Evolutionary conservation across 345 rosid species (phyloP).

Genomic region (Eutrema heterophyllum): DNA sequence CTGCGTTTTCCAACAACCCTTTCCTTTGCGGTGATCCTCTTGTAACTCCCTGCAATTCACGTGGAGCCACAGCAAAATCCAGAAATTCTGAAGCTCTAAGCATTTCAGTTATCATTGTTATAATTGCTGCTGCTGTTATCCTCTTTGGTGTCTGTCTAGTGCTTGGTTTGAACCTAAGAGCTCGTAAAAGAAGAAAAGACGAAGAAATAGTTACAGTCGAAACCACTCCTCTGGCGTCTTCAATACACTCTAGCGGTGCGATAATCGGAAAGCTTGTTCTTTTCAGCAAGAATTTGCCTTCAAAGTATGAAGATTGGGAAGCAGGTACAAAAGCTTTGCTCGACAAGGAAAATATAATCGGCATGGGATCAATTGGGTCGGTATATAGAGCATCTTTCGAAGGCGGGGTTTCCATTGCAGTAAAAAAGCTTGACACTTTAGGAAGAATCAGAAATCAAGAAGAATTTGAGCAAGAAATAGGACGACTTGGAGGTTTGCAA

Average conservation of each 20-base stretch:
- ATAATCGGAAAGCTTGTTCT: slow-evolving; percentile 88
- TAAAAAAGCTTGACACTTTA: slow-evolving; percentile 82
- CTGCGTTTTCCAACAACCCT: slow-evolving; percentile 68
- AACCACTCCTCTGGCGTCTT: slow-evolving; percentile 71
- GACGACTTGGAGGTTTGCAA: slow-evolving; percentile 62
- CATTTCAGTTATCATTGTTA: slow-evolving; percentile 76
- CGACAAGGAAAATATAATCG: slow-evolving; percentile 80
- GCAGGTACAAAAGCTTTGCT: slow-evolving; percentile 87
- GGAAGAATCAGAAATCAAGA: slow-evolving; percentile 90
- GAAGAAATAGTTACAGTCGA: slow-evolving; percentile 51
- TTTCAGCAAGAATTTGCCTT: slow-evolving; percentile 87
- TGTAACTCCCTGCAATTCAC: slow-evolving; percentile 44
- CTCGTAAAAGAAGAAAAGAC: slow-evolving; percentile 48
- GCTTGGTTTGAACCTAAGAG: slow-evolving; percentile 71
- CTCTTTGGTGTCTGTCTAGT: slow-evolving; percentile 76
- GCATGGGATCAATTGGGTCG: slow-evolving; percentile 82
- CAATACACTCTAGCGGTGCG: slow-evolving; percentile 55
- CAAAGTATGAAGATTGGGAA: slow-evolving; percentile 97
- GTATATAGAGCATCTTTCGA: slow-evolving; percentile 80
- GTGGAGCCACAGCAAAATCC: slow-evolving; percentile 26
- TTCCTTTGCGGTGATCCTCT: slow-evolving; percentile 80
- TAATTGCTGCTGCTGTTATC: slow-evolving; percentile 79
- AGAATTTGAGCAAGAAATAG: slow-evolving; percentile 88
- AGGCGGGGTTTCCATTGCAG: slow-evolving; percentile 87
- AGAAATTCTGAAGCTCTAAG: slow-evolving; percentile 51